Conservation (phyloP, 2,329 filamentous ascomycete species). For the Aspergillus fumigatus region DNA sequence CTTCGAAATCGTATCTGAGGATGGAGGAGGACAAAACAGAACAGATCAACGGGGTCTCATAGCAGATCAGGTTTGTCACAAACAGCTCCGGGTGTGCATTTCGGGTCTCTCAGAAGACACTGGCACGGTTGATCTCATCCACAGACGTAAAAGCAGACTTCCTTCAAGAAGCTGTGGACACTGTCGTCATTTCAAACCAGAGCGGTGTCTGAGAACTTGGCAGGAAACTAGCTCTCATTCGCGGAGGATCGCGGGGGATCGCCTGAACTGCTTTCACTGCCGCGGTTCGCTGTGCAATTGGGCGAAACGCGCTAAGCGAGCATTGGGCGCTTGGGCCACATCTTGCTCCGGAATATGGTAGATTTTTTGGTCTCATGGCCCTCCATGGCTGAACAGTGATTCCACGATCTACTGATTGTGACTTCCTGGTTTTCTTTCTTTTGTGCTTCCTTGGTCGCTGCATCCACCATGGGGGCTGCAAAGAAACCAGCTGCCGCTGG, state of each 20-base stretch:
- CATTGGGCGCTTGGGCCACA: slow-evolving; percentile 35
- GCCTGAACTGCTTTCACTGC: slow-evolving; percentile 12
- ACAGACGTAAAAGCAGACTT: background rate
- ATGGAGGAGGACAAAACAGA: slow-evolving; percentile 15
- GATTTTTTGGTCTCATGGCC: slow-evolving; percentile 8
- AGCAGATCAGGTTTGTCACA: slow-evolving; percentile 14
- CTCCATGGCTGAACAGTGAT: background rate
- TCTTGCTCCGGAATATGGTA: slow-evolving; percentile 28
- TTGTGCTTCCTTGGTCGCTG: background rate
- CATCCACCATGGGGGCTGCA: slow-evolving; percentile 10
- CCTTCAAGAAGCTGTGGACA: background rate
- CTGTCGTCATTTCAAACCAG: background rate
- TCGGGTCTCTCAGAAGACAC: slow-evolving; percentile 2
- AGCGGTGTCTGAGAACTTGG: background rate
- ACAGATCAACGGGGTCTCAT: slow-evolving; percentile 10
- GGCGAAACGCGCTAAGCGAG: slow-evolving; percentile 28
- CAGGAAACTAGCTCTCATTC: background rate
- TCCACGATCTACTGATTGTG: background rate
- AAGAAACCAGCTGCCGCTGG: slow-evolving; percentile 18
- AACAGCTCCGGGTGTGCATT: slow-evolving; percentile 14
- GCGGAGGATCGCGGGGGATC: slow-evolving; percentile 18
- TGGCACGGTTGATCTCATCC: background rate
- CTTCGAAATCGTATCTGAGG: background rate
- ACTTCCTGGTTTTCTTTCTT: slow-evolving; percentile 1
- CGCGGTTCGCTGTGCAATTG: slow-evolving; percentile 12